These are phyloP conservation scores for Immersiella caudata DNA, from an alignment of 495 filamentous ascomycete genomes.

Conservation along the genomic window DNA sequence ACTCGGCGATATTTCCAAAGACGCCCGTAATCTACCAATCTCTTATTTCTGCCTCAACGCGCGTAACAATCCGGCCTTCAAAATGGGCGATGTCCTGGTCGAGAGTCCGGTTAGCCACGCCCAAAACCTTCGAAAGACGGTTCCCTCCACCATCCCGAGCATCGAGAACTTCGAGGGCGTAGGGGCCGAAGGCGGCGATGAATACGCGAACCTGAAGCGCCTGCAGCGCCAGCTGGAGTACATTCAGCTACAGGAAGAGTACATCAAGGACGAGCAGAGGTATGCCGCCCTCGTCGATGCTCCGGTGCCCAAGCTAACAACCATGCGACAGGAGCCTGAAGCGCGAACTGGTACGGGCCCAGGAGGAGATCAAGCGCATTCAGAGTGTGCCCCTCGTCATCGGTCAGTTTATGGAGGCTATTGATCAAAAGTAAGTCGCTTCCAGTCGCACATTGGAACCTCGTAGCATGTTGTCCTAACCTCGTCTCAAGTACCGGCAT, in stretches of 20 bases:
- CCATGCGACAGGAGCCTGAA: conserved; percentile 77
- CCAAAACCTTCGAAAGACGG: conserved; percentile 69
- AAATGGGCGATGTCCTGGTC: conserved; percentile 82
- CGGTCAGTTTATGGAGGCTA: conserved; percentile 99
- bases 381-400: conserved; percentile 98
- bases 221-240: conserved; percentile 97
- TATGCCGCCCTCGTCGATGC: conserved; percentile 37
- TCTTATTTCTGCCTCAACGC: neutral
- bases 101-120: conserved; percentile 75
- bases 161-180: conserved; percentile 85
- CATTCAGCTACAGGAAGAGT: conserved; percentile 98
- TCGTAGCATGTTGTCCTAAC: conserved; percentile 17
- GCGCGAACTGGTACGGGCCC: conserved; percentile 92
- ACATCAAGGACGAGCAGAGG: conserved; percentile 99
- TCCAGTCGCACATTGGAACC: neutral
- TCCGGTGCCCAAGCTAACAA: conserved; percentile 21
- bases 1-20: neutral
- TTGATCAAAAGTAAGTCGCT: conserved; percentile 92
- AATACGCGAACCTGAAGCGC: conserved; percentile 93
- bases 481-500: conserved; percentile 79
- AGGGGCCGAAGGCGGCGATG: conserved; percentile 79
- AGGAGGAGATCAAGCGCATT: conserved; percentile 99
- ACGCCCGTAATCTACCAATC: neutral
- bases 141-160: conserved; percentile 83
- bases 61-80: conserved; percentile 30